phyloP scores from a whole-genome alignment of 1,284 basidiomycete species.

The Ganoderma multipileum region DNA sequence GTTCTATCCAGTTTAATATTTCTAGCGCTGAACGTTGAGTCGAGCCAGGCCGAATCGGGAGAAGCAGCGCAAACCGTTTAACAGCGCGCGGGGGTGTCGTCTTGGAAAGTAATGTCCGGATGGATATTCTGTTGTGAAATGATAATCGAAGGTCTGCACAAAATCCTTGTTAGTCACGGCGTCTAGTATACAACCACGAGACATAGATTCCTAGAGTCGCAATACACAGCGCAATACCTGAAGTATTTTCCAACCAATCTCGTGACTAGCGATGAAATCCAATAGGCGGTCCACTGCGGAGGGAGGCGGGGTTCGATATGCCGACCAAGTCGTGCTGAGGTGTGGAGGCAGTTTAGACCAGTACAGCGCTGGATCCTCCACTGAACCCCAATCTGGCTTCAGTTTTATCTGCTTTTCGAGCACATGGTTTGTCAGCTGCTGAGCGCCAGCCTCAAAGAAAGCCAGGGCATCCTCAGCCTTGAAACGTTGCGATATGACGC shows the following conservation, averaged over 20 bases:
- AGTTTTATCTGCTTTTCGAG: neutral
- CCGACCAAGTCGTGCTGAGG: neutral
- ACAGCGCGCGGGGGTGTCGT: too few species aligned
- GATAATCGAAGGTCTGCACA: too few species aligned
- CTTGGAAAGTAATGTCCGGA: too few species aligned
- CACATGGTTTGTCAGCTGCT: neutral
- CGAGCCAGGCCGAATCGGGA: too few species aligned
- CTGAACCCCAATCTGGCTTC: neutral
- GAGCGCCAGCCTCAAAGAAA: neutral
- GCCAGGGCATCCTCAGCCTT: conserved; percentile 12
- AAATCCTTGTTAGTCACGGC: too few species aligned
- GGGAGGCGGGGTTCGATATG: neutral
- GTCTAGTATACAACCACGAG: too few species aligned
- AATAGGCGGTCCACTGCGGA: neutral
- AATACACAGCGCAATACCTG: too few species aligned
- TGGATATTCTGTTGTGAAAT: too few species aligned
- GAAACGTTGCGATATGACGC: conserved; percentile 2
- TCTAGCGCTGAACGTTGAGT: too few species aligned
- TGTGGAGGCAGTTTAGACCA: conserved; percentile 5
- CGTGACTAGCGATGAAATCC: neutral
- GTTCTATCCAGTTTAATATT: too few species aligned
- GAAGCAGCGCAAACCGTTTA: too few species aligned
- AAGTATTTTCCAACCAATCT: conserved; percentile 3
- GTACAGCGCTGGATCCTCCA: conserved; percentile 5
- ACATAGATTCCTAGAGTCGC: too few species aligned